phyloP scores from a whole-genome alignment of 2,329 filamentous ascomycete genomes.

The Mycocentrospora acerina region DNA sequence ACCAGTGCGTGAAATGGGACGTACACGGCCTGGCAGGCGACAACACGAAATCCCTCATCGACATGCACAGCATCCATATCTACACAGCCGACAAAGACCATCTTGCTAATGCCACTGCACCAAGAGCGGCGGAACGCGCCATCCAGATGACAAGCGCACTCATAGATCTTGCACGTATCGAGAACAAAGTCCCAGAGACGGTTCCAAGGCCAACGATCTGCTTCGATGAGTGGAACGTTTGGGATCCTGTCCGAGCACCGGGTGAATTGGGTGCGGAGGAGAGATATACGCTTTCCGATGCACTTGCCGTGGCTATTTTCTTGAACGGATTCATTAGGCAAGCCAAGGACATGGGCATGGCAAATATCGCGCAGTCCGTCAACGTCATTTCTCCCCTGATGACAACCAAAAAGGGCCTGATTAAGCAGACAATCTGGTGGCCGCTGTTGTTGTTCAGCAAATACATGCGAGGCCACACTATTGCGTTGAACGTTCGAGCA shows the following conservation, averaged over 20 bases:
- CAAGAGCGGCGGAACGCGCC: slow-evolving; percentile 69
- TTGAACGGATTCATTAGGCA: slow-evolving; percentile 77
- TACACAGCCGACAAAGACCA: slow-evolving; percentile 64
- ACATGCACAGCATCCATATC: slow-evolving; percentile 80
- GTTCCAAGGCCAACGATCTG: slow-evolving; percentile 70
- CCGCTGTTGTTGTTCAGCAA: slow-evolving; percentile 67
- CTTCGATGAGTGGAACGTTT: slow-evolving; percentile 86
- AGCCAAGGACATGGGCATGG: slow-evolving; percentile 71
- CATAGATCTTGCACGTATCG: slow-evolving; percentile 73
- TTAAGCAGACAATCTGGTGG: slow-evolving; percentile 76
- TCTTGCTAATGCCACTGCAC: slow-evolving; percentile 52
- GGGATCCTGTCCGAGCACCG: slow-evolving; percentile 71
- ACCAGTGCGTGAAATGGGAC: slow-evolving; percentile 62
- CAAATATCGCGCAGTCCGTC: slow-evolving; percentile 74
- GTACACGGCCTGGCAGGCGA: slow-evolving; percentile 52
- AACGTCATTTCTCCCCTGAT: slow-evolving; percentile 78
- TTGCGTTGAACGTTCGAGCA: slow-evolving; percentile 65
- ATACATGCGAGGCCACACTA: slow-evolving; percentile 72
- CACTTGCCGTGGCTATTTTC: slow-evolving; percentile 72
- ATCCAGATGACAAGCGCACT: slow-evolving; percentile 69
- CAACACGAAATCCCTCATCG: slow-evolving; percentile 57
- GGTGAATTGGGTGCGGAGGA: slow-evolving; percentile 74
- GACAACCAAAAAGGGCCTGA: slow-evolving; percentile 64
- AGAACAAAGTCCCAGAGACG: slow-evolving; percentile 61
- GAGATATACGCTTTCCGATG: slow-evolving; percentile 69